These are phyloP conservation scores for Wallacemonas sp. DNA, from an alignment of 208 protist genomes.

Conservation along the genomic window DNA sequence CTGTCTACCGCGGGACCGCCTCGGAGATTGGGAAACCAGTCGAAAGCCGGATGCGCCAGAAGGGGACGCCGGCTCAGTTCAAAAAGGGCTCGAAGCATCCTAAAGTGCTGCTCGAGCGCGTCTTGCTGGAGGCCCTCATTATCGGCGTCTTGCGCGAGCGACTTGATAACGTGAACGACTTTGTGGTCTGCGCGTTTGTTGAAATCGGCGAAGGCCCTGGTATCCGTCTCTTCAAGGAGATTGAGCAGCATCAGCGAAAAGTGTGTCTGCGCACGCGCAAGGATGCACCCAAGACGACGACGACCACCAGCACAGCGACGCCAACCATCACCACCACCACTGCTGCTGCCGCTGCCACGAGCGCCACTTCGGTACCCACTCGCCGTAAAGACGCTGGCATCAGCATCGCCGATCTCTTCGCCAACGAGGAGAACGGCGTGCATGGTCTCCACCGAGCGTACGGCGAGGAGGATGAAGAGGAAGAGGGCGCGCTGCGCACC, in stretches of 20 bases:
- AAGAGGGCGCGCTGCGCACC: conserved; percentile 13
- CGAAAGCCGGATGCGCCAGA: conserved; percentile 73
- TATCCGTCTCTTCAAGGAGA: conserved; percentile 37
- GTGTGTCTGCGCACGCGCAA: conserved; percentile 49
- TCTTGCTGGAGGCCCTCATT: conserved; percentile 67
- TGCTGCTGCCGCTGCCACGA: neutral
- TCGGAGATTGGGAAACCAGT: conserved; percentile 75
- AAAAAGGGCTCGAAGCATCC: conserved; percentile 58
- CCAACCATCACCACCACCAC: neutral
- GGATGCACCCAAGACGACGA: conserved; percentile 12
- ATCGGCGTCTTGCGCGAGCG: conserved; percentile 73
- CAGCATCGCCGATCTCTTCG: conserved; percentile 7
- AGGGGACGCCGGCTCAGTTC: conserved; percentile 80
- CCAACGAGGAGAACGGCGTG: neutral
- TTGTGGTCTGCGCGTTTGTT: conserved; percentile 65
- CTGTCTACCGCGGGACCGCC: conserved; percentile 67
- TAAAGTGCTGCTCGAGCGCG: conserved; percentile 64
- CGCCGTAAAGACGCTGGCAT: neutral
- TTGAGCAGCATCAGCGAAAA: conserved; percentile 31
- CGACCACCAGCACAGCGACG: conserved; percentile 1
- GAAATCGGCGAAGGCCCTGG: conserved; percentile 48
- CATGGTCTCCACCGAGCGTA: neutral
- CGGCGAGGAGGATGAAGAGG: neutral
- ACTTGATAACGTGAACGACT: conserved; percentile 73
- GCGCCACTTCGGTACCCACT: neutral